Percentiles rank a stretch among this genome's conserved stretches.
Evolutionary conservation across 495 filamentous ascomycete species (phyloP).

Genomic region (Saxispiralis lemnorum): DNA sequence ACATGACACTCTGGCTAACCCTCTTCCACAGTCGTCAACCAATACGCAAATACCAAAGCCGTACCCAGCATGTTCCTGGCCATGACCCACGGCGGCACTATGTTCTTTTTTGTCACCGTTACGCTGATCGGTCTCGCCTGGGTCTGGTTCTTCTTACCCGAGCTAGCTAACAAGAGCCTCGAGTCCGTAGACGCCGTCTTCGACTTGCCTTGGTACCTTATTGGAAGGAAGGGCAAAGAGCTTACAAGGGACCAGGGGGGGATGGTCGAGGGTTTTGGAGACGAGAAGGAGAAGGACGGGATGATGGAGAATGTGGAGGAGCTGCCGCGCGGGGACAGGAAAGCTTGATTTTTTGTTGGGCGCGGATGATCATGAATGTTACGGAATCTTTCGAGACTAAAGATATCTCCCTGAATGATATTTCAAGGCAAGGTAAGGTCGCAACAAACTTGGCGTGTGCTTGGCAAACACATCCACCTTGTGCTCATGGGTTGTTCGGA

Average conservation of each 20-base stretch:
- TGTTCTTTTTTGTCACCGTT: conserved; percentile 49
- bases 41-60: conserved; percentile 47
- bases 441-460: no score
- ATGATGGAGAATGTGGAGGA: no score
- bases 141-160: conserved; percentile 22
- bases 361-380: no score
- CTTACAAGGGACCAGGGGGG: conserved; percentile 16
- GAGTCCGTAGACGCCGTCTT: conserved; percentile 56
- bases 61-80: conserved; percentile 34
- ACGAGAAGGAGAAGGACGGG: conserved; percentile 6
- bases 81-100: conserved; percentile 32
- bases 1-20: no score
- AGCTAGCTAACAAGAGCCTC: conserved; percentile 29
- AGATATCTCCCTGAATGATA: no score
- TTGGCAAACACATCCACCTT: no score
- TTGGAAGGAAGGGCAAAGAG: conserved; percentile 38
- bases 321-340: no score
- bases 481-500: no score
- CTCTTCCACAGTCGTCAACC: conserved; percentile 26
- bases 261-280: conserved; percentile 15
- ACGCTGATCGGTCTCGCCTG: conserved; percentile 32
- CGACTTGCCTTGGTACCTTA: conserved; percentile 45
- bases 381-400: no score
- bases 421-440: no score
- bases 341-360: no score